Conservation (phyloP, 2,329 filamentous ascomycete genomes). For the Clonostachys solani region DNA sequence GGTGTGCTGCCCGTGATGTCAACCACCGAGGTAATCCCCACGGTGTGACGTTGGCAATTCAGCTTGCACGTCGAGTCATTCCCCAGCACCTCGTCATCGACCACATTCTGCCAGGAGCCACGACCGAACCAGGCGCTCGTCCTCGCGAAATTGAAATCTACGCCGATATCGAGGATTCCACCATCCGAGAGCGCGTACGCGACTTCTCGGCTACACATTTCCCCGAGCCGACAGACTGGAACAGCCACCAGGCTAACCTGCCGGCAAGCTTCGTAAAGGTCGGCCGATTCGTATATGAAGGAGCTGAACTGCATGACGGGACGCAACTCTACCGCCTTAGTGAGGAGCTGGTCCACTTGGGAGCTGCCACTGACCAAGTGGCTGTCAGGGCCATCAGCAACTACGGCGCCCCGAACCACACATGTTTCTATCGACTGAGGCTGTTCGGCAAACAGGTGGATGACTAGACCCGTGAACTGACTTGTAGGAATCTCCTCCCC, state of each 20-base stretch:
- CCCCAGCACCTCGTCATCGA: slow-evolving; percentile 70
- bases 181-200: slow-evolving; percentile 29
- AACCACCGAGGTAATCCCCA: slow-evolving; percentile 37
- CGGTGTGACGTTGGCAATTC: slow-evolving; percentile 62
- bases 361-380: slow-evolving; percentile 44
- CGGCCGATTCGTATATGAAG: slow-evolving; percentile 49
- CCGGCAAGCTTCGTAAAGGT: slow-evolving; percentile 49
- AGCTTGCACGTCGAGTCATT: slow-evolving; percentile 52
- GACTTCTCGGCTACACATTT: slow-evolving; percentile 39
- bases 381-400: slow-evolving; percentile 54
- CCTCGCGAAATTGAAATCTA: slow-evolving; percentile 70
- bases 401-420: slow-evolving; percentile 53
- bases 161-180: slow-evolving; percentile 48
- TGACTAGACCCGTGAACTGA: not conserved
- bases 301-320: slow-evolving; percentile 32
- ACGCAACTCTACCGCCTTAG: slow-evolving; percentile 50
- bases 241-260: slow-evolving; percentile 19
- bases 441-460: slow-evolving; percentile 39
- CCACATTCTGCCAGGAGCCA: slow-evolving; percentile 60
- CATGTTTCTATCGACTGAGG: slow-evolving; percentile 62
- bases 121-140: slow-evolving; percentile 55
- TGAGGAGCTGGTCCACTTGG: slow-evolving; percentile 40
- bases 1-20: slow-evolving; percentile 60
- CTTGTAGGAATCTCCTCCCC: not conserved
- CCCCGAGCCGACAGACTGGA: slow-evolving; percentile 20